Evolutionary conservation across 2,329 filamentous ascomycete species (phyloP).

Genomic region (Pseudogymnoascus verrucosus): DNA sequence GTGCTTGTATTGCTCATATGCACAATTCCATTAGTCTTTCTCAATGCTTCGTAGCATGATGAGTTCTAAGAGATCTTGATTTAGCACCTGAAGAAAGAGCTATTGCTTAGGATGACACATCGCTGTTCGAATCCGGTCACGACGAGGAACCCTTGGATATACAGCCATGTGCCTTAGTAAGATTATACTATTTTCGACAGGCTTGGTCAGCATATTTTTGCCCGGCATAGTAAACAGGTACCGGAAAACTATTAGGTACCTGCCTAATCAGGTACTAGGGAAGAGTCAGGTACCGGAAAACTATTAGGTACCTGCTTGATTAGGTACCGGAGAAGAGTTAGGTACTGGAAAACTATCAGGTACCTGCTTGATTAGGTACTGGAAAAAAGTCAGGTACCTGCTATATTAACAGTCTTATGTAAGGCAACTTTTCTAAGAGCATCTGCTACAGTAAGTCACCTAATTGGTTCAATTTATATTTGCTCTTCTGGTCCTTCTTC

Average conservation of each 20-base stretch:
- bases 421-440: neutral
- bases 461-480: neutral
- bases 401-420: too few species aligned
- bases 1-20: neutral
- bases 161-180: neutral
- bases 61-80: neutral
- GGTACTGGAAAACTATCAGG: too few species aligned
- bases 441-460: too few species aligned
- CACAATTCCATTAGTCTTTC: neutral
- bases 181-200: neutral
- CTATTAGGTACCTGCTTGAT: too few species aligned
- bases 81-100: neutral
- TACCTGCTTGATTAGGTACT: too few species aligned
- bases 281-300: too few species aligned
- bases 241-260: neutral
- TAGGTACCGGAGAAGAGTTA: too few species aligned
- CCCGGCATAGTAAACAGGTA: neutral
- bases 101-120: neutral
- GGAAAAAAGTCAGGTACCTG: too few species aligned
- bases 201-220: neutral
- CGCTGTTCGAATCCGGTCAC: neutral
- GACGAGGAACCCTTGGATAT: neutral
- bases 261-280: too few species aligned
- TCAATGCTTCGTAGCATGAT: neutral
- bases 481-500: neutral